These are phyloP conservation scores for Pseudogymnoascus sp. DNA, from an alignment of 2,329 filamentous ascomycete species.

Conservation along the genomic window DNA sequence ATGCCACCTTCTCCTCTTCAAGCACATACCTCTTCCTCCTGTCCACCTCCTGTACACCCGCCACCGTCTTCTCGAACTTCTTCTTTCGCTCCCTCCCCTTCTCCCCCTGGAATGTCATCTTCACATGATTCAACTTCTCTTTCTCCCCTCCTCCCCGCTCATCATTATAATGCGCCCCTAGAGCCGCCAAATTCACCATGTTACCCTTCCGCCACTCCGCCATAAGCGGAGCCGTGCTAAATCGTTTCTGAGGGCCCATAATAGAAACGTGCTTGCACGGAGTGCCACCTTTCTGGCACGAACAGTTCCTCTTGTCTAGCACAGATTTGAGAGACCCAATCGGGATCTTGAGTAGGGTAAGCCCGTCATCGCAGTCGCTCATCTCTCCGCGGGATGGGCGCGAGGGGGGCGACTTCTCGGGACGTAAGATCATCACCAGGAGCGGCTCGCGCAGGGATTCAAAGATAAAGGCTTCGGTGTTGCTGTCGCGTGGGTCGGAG, in stretches of 20 bases:
- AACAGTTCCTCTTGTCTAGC: background rate
- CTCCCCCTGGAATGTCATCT: background rate
- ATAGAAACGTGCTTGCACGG: background rate
- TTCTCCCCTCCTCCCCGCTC: background rate
- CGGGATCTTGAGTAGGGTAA: background rate
- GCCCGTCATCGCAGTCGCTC: background rate
- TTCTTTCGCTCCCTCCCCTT: background rate
- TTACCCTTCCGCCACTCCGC: background rate
- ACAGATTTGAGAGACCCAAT: background rate
- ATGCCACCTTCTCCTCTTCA: background rate
- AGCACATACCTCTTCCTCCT: background rate
- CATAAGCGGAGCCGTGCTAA: background rate
- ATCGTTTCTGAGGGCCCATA: background rate
- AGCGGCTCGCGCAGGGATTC: constrained; percentile 1
- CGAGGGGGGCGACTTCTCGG: background rate
- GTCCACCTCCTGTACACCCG: background rate
- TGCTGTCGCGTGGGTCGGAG: background rate
- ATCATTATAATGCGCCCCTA: background rate
- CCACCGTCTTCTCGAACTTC: background rate
- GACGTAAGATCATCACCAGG: constrained; percentile 6
- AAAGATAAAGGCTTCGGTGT: constrained; percentile 7
- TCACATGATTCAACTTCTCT: constrained; percentile 8
- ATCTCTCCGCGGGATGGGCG: background rate
- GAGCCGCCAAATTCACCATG: constrained; percentile 8
- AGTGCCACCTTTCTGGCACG: background rate